Base-by-base conservation (phyloP, 2,329 filamentous ascomycete genomes). In the Nigrograna mackinnonii region DNA sequence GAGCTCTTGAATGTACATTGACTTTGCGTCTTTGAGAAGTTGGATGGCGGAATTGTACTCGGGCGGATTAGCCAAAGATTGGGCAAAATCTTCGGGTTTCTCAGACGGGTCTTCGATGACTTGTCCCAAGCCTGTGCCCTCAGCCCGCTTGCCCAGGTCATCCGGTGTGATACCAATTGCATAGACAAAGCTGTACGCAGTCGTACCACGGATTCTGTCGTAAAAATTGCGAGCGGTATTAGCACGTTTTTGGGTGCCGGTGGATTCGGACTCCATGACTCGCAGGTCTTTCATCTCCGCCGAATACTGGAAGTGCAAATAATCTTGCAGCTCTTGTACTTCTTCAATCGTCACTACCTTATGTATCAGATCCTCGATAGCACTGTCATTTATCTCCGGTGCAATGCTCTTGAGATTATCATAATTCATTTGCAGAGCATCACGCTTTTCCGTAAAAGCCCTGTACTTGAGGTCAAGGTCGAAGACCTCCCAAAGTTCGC, bases 401-500 rank as follows among this genome's bases (percentile, higher is more conserved):
- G 72, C 70, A 1, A 70, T 50, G 37, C 73, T 72, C 59, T 84
- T 86, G 16, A 96, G 73, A 47, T 85, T 88, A 13, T 90, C 83
- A 50, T 85, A 92, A 0, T 85, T 86, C 70, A 83, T 87, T 58
- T 91, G 85, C 12, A 99, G 80, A 2, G 88, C 82, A 56, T 92
- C 92, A 26, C 92, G 84, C 75, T 96, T 96, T 60, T 99, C 94
- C 34, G 95, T 80, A 41, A 97, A 82, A 2, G 91, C 94, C 35
- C 91, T 86, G 68, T 95, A 99, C 67, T 96, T 96, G 63, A 97
- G 84, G 64, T 99, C 94, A 39, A 95, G 80, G 57, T 99, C 94
- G 31, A 97, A 82, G 37, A 99, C 90, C 41, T 91, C 87, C 94
- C 94, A 99, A 3, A 99, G 74, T 57, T 99, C 92, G 52, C 90